Percentiles rank a stretch among this genome's conserved stretches.
Conservation (phyloP, 805 yeast genomes). For the Kluyveromyces lactis region DNA sequence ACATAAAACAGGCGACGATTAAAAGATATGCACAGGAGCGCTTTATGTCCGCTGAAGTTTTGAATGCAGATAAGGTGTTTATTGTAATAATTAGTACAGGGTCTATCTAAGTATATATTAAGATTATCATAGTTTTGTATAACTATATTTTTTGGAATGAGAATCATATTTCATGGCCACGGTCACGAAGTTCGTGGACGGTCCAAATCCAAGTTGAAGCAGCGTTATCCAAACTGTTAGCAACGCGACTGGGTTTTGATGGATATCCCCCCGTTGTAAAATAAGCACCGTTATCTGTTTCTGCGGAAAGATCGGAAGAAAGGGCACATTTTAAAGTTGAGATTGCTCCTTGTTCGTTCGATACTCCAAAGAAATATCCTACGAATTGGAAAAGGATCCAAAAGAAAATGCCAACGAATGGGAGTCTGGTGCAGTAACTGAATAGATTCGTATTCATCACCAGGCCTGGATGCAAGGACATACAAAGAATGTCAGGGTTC, state of each 20-base stretch:
- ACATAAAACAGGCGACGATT: no score
- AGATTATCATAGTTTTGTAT: no score
- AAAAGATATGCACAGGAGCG: no score
- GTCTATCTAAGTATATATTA: no score
- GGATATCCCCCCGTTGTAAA: slow-evolving; percentile 54
- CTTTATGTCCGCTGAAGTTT: no score
- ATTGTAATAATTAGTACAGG: no score
- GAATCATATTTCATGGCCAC: slow-evolving; percentile 35
- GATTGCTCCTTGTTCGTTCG: slow-evolving; percentile 61
- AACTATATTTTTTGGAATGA: no score
- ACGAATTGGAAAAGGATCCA: slow-evolving; percentile 66
- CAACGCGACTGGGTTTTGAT: slow-evolving; percentile 48
- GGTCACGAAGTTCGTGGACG: slow-evolving; percentile 44
- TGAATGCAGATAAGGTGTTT: no score
- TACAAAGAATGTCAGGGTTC: slow-evolving; percentile 55
- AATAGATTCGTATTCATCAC: slow-evolving; percentile 76
- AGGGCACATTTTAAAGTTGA: slow-evolving; percentile 59
- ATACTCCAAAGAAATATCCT: slow-evolving; percentile 61
- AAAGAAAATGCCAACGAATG: slow-evolving; percentile 66
- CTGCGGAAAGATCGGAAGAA: slow-evolving; percentile 39
- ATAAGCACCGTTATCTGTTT: slow-evolving; percentile 62
- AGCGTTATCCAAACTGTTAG: slow-evolving; percentile 50
- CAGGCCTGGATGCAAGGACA: slow-evolving; percentile 76
- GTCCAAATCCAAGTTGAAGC: slow-evolving; percentile 79
- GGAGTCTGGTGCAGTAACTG: slow-evolving; percentile 69